Evolutionary conservation across 2,329 filamentous ascomycete species (phyloP), one percentile per base, ranked within the genome.

Genomic region (Podosphaera xanthii): DNA sequence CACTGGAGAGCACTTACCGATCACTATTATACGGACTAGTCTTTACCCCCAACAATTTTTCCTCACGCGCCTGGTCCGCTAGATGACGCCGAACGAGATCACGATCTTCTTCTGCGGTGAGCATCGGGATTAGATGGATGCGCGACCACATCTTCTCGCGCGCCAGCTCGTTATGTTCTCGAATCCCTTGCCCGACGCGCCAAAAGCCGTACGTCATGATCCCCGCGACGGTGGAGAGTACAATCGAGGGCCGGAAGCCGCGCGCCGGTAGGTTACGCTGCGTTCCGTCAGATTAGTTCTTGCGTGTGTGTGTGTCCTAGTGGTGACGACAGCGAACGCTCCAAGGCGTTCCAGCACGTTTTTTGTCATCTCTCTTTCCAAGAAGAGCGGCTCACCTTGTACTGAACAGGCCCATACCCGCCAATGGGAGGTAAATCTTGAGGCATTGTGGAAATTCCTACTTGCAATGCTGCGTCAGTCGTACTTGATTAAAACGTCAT

Each of bases 141-240:
- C 92, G 85, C 62, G 87, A 82, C 92, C 92, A 98, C 81, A 95
- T 92, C 78, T 97, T 98, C 71, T 98, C 92, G 67, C 92, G 87
- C 63, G 83, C 87, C 65, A 95, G 83, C 74, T 98, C 92, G 70
- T 94, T 91, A 71, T 88, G 84, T 74, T 98, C 92, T 67, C 88
- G 80, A 65, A 91, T 85, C 60, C 89, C 91, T 70, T 84, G 75
- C 65, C 87, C 84, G 61, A 88, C 74, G 73, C 84, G 86, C 74
- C 87, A 97, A 79, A 92, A 95, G 62, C 92, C 92, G 72, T 86
- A 97, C 64, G 80, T 78, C 84, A 94, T 90, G 66, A 96, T 74
- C 59, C 77, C 77, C 65, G 81, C 86, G 72, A 88, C 82, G 63
- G 82, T 87, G 66, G 87, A 70, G 64, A 97, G 78, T 70, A 95